Percentiles rank a stretch among this genome's conserved stretches.
These are phyloP conservation scores for Chaetomiaceae sp. DNA, from an alignment of 2,329 filamentous ascomycete genomes.

Conservation along the genomic window DNA sequence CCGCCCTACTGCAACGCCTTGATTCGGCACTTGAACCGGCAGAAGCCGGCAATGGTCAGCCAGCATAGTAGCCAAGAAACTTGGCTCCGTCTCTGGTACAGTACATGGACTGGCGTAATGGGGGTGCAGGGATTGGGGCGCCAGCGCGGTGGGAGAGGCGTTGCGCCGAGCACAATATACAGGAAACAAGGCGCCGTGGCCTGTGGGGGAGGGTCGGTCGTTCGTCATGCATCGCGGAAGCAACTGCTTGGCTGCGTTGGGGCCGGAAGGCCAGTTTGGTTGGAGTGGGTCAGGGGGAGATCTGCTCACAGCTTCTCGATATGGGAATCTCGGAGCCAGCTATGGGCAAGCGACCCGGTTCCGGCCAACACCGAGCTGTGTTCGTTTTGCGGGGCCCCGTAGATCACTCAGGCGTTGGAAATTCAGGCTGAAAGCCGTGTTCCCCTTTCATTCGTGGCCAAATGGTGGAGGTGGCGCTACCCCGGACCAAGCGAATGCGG, in stretches of 20 bases:
- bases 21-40: conserved; percentile 6
- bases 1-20: neutral
- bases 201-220: neutral
- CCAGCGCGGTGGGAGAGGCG: neutral
- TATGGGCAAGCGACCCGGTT: conserved; percentile 1
- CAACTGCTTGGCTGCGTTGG: conserved; percentile 1
- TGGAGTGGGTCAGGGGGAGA: neutral
- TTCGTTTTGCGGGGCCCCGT: neutral
- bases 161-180: neutral
- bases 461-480: neutral
- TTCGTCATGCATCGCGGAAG: conserved; percentile 5
- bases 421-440: conserved; percentile 9
- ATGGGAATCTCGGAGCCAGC: conserved; percentile 14
- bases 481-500: neutral
- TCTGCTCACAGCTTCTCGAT: conserved; percentile 8
- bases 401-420: neutral
- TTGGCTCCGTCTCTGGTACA: neutral
- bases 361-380: conserved; percentile 1
- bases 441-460: conserved; percentile 4
- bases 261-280: neutral
- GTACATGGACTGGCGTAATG: neutral
- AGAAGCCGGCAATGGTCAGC: neutral
- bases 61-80: conserved; percentile 1
- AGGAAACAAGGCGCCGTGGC: conserved; percentile 6
- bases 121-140: neutral